These are phyloP conservation scores for Fistulinella prunicolor DNA, from an alignment of 768 basidiomycete genomes.

Conservation along the genomic window DNA sequence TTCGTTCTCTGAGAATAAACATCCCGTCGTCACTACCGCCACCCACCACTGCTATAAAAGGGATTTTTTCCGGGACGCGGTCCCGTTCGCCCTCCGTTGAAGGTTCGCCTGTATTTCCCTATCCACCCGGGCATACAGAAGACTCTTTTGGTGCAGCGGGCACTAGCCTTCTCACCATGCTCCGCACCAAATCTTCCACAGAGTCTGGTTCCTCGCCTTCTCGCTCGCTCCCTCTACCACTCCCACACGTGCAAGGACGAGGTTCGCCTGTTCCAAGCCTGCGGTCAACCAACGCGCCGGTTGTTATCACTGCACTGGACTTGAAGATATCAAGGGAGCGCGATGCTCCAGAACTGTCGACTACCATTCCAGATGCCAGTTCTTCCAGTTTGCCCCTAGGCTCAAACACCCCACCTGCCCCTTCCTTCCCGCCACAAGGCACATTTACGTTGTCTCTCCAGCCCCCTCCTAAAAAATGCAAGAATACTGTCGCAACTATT, in stretches of 20 bases:
- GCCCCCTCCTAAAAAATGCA: constrained; percentile 32
- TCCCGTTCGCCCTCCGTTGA: constrained; percentile 37
- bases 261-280: constrained; percentile 28
- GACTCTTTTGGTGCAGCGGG: constrained; percentile 60
- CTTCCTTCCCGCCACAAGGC: constrained; percentile 32
- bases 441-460: constrained; percentile 31
- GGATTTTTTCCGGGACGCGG: constrained; percentile 23
- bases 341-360: constrained; percentile 24
- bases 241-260: constrained; percentile 8
- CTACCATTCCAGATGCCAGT: constrained; percentile 7
- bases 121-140: constrained; percentile 40
- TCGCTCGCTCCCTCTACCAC: constrained; percentile 33
- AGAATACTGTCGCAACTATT: constrained; percentile 10
- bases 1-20: constrained; percentile 24
- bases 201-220: constrained; percentile 25
- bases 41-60: constrained; percentile 17
- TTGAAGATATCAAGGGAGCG: constrained; percentile 40
- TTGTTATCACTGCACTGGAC: constrained; percentile 28
- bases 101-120: constrained; percentile 36
- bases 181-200: constrained; percentile 40
- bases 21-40: constrained; percentile 17
- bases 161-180: constrained; percentile 51
- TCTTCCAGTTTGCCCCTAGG: constrained; percentile 31
- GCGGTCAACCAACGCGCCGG: constrained; percentile 20
- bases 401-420: constrained; percentile 11